Evolutionary conservation across 1,284 basidiomycete genomes (phyloP), one percentile per base, ranked within the genome.

Genomic region (Rhizopogon hawkerae): DNA sequence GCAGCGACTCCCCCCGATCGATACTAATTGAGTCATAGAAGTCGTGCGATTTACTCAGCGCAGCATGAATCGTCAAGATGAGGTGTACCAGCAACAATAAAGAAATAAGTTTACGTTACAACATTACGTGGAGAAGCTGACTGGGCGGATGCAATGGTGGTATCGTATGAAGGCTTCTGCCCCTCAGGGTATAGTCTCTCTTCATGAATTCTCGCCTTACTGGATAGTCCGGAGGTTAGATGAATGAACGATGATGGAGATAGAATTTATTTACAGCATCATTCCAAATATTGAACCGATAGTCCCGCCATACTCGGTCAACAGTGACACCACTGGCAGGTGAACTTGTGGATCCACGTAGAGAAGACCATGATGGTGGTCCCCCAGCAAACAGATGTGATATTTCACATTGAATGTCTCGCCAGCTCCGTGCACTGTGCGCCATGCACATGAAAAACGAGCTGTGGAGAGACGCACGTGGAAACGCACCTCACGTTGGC

Each of bases 301-400:
- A 73, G 60, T 85, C 83, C 54, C 76, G 70, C 78, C 83, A 85
- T 51, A 80, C 67, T 50, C 75, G 76, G 61, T 83, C 80, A 46
- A 85, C 78, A 4, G 73, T 77, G 58, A 85, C 71, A 14, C 82
- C 82, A 50, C 72, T 74, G 38, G 70, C 69, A 18, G 64, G 64
- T 29, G 67, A 62, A 46, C 63, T 48, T 23, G 67, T 59, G 33
- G 62, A 56, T 34, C 66, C 56, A 9, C 61, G 56, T 35, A 57
- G 60, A 49, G 60, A 59, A 37, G 64, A 61, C 56, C 62, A 68
- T 50, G 58, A 54, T 47, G 53, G 55, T 36, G 55, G 56, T 13
- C 58, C 66, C 46, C 69, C 66, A 5, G 73, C 68, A 58, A 83
- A 82, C 35, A 84, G 66, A 44, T 76, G 77, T 29, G 83, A 83